Evolutionary conservation across 768 basidiomycete genomes (phyloP).

Genomic region (Mycena vulgaris): DNA sequence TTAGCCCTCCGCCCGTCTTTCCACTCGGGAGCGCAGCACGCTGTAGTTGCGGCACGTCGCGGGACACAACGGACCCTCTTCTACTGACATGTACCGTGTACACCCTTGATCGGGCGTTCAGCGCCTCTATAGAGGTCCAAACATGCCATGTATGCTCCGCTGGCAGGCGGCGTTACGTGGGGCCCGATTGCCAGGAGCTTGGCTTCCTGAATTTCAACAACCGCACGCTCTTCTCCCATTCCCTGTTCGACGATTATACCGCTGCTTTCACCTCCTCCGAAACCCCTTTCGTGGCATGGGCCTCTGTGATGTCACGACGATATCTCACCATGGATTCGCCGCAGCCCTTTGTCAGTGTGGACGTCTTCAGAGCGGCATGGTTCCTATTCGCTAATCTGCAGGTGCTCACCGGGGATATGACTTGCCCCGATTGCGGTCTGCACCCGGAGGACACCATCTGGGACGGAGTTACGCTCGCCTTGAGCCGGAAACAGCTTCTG

Average conservation of each 20-base stretch:
- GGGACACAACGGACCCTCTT: background rate
- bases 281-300: conserved; percentile 32
- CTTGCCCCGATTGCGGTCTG: conserved; percentile 46
- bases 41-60: background rate
- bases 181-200: conserved; percentile 1
- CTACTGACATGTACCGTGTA: conserved; percentile 6
- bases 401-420: conserved; percentile 42
- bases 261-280: conserved; percentile 27
- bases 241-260: conserved; percentile 31
- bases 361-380: conserved; percentile 51
- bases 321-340: conserved; percentile 20
- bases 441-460: conserved; percentile 49
- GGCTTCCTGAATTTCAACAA: conserved; percentile 38
- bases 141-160: conserved; percentile 17
- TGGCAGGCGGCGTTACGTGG: conserved; percentile 14
- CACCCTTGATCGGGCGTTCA: background rate
- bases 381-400: conserved; percentile 49
- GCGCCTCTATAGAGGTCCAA: conserved; percentile 18
- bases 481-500: conserved; percentile 45
- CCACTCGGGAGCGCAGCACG: background rate
- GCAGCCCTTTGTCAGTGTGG: conserved; percentile 46
- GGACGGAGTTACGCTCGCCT: conserved; percentile 52
- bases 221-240: conserved; percentile 11
- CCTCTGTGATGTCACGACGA: background rate
- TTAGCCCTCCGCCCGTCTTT: background rate